Conservation (phyloP, 257 asterid genomes). For the Craterostigma plantagineum region DNA sequence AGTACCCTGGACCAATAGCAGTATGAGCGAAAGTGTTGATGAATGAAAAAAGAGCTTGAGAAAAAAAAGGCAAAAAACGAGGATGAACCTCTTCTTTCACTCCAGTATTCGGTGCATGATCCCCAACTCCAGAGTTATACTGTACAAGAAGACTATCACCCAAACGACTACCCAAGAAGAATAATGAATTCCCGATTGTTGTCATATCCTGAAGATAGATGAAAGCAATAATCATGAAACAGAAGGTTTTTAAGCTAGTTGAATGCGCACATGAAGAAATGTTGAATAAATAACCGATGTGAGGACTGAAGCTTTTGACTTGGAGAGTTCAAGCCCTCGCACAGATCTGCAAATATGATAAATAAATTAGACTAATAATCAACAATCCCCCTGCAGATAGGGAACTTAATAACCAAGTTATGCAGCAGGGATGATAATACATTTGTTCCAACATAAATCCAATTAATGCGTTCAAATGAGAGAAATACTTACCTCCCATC, state of each 20-base stretch:
- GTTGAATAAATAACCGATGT: constrained; percentile 54
- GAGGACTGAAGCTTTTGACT: constrained; percentile 95
- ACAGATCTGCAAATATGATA: constrained; percentile 46
- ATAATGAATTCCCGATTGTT: constrained; percentile 71
- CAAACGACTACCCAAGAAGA: constrained; percentile 90
- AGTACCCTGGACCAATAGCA: background rate
- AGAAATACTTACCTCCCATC: constrained; percentile 68
- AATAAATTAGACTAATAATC: background rate
- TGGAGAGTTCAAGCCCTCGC: constrained; percentile 84
- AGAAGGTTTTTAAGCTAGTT: constrained; percentile 7
- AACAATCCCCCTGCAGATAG: background rate
- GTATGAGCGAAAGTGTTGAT: background rate
- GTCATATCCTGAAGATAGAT: constrained; percentile 44
- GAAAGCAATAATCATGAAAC: constrained; percentile 1
- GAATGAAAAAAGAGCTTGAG: background rate
- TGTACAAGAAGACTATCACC: constrained; percentile 98
- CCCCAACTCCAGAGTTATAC: constrained; percentile 61
- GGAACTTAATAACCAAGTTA: background rate
- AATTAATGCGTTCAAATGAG: constrained; percentile 5
- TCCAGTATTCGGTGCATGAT: constrained; percentile 41
- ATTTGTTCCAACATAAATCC: constrained; percentile 1
- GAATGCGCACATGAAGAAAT: constrained; percentile 12
- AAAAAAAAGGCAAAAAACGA: constrained; percentile 2
- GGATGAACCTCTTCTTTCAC: constrained; percentile 70
- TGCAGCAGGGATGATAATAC: background rate